phyloP scores from a whole-genome alignment of 345 rosid genomes.

The Gossypium sturtianum region DNA sequence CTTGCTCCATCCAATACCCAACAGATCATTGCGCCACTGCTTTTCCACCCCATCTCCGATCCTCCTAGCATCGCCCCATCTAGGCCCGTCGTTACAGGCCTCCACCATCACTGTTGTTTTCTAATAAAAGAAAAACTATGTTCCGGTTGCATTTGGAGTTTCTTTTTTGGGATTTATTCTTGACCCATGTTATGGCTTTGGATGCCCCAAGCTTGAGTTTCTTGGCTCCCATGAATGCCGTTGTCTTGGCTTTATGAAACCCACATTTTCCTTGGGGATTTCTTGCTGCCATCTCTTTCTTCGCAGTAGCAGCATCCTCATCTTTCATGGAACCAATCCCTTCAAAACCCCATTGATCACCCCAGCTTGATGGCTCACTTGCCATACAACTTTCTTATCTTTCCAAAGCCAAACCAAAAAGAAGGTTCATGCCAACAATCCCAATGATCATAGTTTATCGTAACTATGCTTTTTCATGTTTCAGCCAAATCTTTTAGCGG shows the following conservation, averaged over 20 bases:
- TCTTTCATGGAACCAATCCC: slow-evolving; percentile 52
- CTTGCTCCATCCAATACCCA: too few species aligned
- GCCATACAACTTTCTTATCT: slow-evolving; percentile 32
- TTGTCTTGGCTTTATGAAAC: not conserved
- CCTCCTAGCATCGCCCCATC: too few species aligned
- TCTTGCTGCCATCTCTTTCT: slow-evolving; percentile 26
- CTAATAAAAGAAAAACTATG: not conserved
- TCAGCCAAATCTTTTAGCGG: too few species aligned
- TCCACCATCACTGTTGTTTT: too few species aligned
- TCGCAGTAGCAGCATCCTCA: slow-evolving; percentile 16
- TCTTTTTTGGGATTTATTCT: not conserved
- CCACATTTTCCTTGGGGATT: not conserved
- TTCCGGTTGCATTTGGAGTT: not conserved
- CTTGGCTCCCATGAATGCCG: not conserved
- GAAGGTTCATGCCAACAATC: too few species aligned
- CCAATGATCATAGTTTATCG: too few species aligned
- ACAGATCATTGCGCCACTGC: too few species aligned
- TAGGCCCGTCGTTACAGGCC: too few species aligned
- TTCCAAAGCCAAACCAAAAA: not conserved
- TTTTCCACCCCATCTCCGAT: too few species aligned
- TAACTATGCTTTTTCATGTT: too few species aligned
- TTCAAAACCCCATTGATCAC: slow-evolving; percentile 89
- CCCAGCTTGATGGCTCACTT: slow-evolving; percentile 81
- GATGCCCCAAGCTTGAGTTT: not conserved
- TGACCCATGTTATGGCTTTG: not conserved